phyloP scores from a whole-genome alignment of 208 protist genomes.

The Herpetomonas tarakana region DNA sequence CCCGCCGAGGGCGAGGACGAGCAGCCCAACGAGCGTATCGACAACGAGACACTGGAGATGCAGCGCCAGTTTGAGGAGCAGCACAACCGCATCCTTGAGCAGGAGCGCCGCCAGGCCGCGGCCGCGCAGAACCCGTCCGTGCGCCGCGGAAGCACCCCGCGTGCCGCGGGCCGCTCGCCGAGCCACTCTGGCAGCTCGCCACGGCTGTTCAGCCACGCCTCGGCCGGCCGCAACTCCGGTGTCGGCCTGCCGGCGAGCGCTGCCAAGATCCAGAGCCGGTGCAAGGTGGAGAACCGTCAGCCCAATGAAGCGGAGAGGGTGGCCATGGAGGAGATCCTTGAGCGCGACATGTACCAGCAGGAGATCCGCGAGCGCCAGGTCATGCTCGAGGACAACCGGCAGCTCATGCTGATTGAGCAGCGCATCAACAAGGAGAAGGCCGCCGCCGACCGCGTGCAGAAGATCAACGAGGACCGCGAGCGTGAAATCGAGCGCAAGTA shows the following conservation, averaged over 20 bases:
- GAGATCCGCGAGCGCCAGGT: slow-evolving; percentile 36
- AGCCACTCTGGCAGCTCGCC: slow-evolving; percentile 6
- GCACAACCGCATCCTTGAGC: slow-evolving; percentile 23
- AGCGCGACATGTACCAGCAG: slow-evolving; percentile 37
- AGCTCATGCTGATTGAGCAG: slow-evolving; percentile 32
- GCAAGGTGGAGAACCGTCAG: slow-evolving; percentile 30
- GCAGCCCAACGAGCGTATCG: slow-evolving; percentile 7
- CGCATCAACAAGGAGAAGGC: slow-evolving; percentile 25
- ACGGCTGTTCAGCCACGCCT: slow-evolving; percentile 11
- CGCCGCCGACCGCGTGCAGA: slow-evolving; percentile 13
- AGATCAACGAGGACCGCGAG: slow-evolving; percentile 27
- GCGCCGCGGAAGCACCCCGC: slow-evolving; percentile 21
- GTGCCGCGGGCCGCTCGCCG: slow-evolving; percentile 2
- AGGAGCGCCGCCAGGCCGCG: slow-evolving; percentile 20
- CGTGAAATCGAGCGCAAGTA: slow-evolving; percentile 23
- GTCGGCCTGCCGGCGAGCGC: slow-evolving; percentile 21
- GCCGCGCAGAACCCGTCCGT: slow-evolving; percentile 12
- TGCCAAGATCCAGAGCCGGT: slow-evolving; percentile 47
- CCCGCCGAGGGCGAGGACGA: background rate
- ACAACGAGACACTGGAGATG: slow-evolving; percentile 24
- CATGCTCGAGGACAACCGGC: slow-evolving; percentile 27
- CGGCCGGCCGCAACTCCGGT: slow-evolving; percentile 7
- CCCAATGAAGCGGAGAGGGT: slow-evolving; percentile 30
- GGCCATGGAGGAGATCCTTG: slow-evolving; percentile 54
- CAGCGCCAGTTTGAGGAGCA: slow-evolving; percentile 30